Conservation (phyloP, 2,329 filamentous ascomycete genomes). For the Fusarium goolgardi region DNA sequence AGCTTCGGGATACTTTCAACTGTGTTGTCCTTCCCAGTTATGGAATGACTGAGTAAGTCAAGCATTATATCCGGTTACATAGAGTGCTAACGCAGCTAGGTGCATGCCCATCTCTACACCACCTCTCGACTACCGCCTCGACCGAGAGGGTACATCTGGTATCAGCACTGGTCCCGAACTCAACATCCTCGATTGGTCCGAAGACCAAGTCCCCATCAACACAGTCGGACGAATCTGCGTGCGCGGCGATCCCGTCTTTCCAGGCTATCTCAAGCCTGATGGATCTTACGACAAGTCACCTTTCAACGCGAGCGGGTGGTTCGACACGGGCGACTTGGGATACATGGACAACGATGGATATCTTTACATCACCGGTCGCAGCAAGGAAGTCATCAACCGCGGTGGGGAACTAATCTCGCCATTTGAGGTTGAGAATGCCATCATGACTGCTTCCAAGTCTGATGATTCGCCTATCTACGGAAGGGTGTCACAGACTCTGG, state of each 20-base stretch:
- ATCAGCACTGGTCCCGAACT: conserved; percentile 17
- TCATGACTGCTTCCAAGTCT: conserved; percentile 12
- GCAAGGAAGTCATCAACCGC: conserved; percentile 14
- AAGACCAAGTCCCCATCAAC: background rate
- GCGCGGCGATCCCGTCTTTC: conserved; percentile 11
- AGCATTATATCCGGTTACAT: too few species aligned
- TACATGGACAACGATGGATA: conserved; percentile 16
- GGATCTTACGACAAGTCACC: conserved; percentile 12
- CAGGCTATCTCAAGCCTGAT: background rate
- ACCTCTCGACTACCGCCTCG: conserved; percentile 5
- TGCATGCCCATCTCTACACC: conserved; percentile 16
- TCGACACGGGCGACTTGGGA: conserved; percentile 11
- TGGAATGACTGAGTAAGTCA: conserved; percentile 23
- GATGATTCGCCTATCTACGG: background rate
- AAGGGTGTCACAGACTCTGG: background rate
- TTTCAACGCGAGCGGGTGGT: background rate
- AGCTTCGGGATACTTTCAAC: background rate
- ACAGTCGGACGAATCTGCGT: conserved; percentile 14
- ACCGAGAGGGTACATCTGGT: conserved; percentile 14
- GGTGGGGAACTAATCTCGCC: conserved; percentile 13
- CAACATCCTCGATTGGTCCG: conserved; percentile 10
- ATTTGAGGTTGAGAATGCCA: conserved; percentile 17
- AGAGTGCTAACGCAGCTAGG: background rate
- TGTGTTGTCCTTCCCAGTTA: conserved; percentile 14
- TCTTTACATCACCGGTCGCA: conserved; percentile 19